phyloP scores from a whole-genome alignment of 2,329 filamentous ascomycete genomes.

The Aspergillus floridensis region DNA sequence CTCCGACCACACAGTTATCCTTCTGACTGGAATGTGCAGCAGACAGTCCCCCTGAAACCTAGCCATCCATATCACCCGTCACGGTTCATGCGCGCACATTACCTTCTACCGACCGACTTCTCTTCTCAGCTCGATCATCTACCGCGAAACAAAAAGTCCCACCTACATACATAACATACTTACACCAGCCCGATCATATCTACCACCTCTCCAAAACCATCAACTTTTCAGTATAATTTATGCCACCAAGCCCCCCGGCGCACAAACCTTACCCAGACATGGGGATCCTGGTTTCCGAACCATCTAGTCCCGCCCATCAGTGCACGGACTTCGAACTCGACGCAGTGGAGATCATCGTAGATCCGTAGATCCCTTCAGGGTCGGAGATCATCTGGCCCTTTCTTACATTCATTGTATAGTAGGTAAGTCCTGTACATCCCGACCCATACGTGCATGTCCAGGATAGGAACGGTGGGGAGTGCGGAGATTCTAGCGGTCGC shows the following conservation, averaged over 20 bases:
- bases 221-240: neutral
- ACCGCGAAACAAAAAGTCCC: neutral
- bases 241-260: neutral
- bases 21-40: slow-evolving; percentile 6
- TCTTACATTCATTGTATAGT: no score
- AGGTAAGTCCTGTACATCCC: neutral
- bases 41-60: slow-evolving; percentile 1
- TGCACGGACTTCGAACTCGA: slow-evolving; percentile 12
- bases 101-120: neutral
- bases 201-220: neutral
- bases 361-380: slow-evolving; percentile 15
- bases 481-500: no score
- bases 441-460: neutral
- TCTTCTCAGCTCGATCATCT: neutral
- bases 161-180: neutral
- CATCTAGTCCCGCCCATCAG: neutral
- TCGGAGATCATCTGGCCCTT: neutral
- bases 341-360: slow-evolving; percentile 17
- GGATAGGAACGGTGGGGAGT: neutral
- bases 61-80: neutral
- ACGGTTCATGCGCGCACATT: neutral
- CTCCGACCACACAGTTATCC: neutral
- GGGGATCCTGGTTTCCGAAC: neutral
- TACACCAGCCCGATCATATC: neutral
- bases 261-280: no score